Base-by-base conservation (phyloP, 192 early-diverging fungal species). In the Geranomyces michiganensis region DNA sequence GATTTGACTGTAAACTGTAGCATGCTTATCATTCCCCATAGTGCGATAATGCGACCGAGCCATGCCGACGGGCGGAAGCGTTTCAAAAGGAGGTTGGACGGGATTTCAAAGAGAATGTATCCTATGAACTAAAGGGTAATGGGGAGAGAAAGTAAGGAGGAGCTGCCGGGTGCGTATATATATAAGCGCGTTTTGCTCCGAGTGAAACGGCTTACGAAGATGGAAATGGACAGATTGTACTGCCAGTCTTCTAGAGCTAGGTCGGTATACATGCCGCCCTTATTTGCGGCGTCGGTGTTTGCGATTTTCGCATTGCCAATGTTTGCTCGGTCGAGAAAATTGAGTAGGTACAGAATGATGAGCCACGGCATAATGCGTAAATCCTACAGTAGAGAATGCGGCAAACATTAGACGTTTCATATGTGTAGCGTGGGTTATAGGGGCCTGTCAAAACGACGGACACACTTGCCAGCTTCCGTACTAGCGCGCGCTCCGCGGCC, bases 81-180 rank as follows among this genome's bases (percentile, higher is more conserved):
- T 21, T 90, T 90, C 58, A 93, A 71, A 17, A 92, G 75, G 58
- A 90, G 79, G 81, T 92, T 94, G 48, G 89, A 89, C 6, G 92
- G 93, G 9, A 94, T 79, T 75, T 94, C 91, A 63, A 89, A 92
- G 33, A 92, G 58, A 47, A 90, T 87, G 77, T 92, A 90, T 43
- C 86, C 65, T 62, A 91, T 71, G 67, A 90, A 92, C 77, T 90
- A 91, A 46, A 87, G 82, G 29, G 89, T 87, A 13, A 92, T 48
- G 32, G 84, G 73, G 79, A 83, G 79, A 51, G 89, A 89, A 75
- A 85, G 90, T 30, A 85, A 72, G 51, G 30, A 68, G 30, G 69
- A 33, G 29, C 65, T 74, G 9, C 87, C 66, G 44, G 56, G 60
- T 13, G 55, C 71, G 15, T 65, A 31, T 29, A 15, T 66, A 33